Evolutionary conservation across 768 basidiomycete species (phyloP), one percentile per base, ranked within the genome.

Genomic region (Naganishia antarctica): DNA sequence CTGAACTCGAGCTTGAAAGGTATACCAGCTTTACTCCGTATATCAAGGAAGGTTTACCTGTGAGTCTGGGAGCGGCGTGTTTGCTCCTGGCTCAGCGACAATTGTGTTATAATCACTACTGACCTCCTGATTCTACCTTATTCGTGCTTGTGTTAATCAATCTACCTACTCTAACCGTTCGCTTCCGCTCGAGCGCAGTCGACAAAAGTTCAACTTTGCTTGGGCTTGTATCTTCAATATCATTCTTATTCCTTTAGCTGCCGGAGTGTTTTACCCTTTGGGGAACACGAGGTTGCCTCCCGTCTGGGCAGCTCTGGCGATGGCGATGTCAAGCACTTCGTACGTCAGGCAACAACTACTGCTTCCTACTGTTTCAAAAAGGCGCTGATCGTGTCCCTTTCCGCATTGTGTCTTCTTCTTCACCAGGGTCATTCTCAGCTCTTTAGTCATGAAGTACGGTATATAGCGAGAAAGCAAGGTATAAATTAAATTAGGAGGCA

Each of bases 291-390:
- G 87, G 31, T 64, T 84, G 85, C 60, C 81, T 80, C 89, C 90
- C 1, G 87, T 89, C 2, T 90, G 88, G 88, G 85, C 86, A 12
- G 87, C 88, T 0, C 76, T 89, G 11, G 84, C 86, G 0, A 90
- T 90, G 89, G 88, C 88, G 25, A 74, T 88, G 5, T 76, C 75
- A 60, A 73, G 71, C 50, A 72, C 75, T 48, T 48, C 46, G 46
- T 48, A 48, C n/a, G 46, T 48, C 26, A 13, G 13, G 23, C 46
- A 26, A 4, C 25, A 13, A 48, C 46, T 48, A 4, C 12, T 48
- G 21, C 46, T 48, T n/a, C 21, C 8, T 26, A 13, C n/a, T 13
- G 12, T 12, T 25, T 48, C 2, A 26, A 21, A 23, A 48, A 48
- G 25, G 46, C 23, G 46, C 46, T 48, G 8, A 48, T 48, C 46